Conservation (phyloP, 768 basidiomycete genomes). For the Boletus eberwhitei region DNA sequence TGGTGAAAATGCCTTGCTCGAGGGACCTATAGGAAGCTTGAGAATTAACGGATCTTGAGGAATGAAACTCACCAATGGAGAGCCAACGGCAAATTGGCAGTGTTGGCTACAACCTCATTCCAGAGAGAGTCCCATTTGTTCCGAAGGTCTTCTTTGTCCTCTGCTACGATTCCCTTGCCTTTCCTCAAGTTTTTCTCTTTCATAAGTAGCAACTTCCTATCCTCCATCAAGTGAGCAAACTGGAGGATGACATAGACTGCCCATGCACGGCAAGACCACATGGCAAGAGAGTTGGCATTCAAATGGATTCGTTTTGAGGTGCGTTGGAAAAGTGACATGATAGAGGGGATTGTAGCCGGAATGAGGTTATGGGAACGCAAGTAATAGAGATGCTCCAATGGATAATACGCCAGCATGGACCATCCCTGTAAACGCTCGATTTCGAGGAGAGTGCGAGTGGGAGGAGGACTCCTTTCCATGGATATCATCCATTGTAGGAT, state of each 20-base stretch:
- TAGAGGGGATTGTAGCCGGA: slow-evolving; percentile 49
- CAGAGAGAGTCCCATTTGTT: slow-evolving; percentile 65
- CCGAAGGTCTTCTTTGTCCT: slow-evolving; percentile 54
- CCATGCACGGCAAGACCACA: slow-evolving; percentile 85
- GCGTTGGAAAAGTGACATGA: slow-evolving; percentile 41
- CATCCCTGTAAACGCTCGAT: slow-evolving; percentile 76
- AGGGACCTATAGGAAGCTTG: slow-evolving; percentile 50
- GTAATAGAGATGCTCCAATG: slow-evolving; percentile 74
- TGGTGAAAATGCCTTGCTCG: slow-evolving; percentile 61
- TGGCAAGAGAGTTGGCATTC: slow-evolving; percentile 44
- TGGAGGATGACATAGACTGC: slow-evolving; percentile 74
- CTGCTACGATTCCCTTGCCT: slow-evolving; percentile 48
- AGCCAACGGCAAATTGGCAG: slow-evolving; percentile 77
- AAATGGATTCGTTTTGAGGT: slow-evolving; percentile 42
- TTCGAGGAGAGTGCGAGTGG: slow-evolving; percentile 65
- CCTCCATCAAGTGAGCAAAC: slow-evolving; percentile 68
- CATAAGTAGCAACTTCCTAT: slow-evolving; percentile 54
- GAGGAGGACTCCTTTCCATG: slow-evolving; percentile 66
- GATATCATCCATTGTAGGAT: slow-evolving; percentile 79
- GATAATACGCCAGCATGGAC: slow-evolving; percentile 77
- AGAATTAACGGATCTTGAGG: neutral
- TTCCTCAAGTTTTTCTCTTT: slow-evolving; percentile 56
- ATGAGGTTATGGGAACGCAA: slow-evolving; percentile 59
- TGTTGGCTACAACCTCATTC: slow-evolving; percentile 69
- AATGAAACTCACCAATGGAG: slow-evolving; percentile 66